phyloP scores from a whole-genome alignment of 1,139 yeast genomes.

The Yamadazyma dushanensis region DNA sequence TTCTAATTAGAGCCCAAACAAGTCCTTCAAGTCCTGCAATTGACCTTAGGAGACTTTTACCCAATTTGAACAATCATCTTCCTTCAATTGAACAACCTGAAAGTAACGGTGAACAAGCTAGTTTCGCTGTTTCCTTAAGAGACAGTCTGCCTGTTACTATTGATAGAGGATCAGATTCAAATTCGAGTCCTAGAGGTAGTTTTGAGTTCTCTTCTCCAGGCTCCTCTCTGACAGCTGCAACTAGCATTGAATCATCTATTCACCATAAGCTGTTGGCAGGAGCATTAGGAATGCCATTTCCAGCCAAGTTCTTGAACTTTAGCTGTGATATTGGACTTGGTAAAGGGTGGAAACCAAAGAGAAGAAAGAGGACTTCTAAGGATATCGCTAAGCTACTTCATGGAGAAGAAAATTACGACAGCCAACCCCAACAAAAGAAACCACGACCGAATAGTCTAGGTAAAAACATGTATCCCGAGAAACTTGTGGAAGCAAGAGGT shows the following conservation, averaged over 20 bases:
- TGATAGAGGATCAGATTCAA: neutral
- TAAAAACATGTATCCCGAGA: too few relatives aligned
- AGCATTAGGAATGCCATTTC: constrained; percentile 2
- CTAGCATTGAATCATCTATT: neutral
- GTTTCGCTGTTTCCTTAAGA: neutral
- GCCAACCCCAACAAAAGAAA: too few relatives aligned
- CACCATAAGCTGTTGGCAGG: neutral
- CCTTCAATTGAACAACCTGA: neutral
- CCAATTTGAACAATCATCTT: neutral
- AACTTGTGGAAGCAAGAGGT: neutral
- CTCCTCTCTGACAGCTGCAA: neutral
- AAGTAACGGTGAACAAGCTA: neutral
- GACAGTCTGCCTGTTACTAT: neutral
- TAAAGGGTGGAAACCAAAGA: neutral
- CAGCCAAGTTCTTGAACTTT: neutral
- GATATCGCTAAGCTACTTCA: neutral
- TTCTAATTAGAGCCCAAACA: too few relatives aligned
- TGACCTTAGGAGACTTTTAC: neutral
- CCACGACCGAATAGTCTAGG: too few relatives aligned
- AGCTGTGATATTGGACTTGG: neutral
- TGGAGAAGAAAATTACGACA: neutral
- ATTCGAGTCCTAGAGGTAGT: neutral
- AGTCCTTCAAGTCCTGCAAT: neutral
- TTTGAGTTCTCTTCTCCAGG: neutral
- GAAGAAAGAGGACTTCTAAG: neutral